Evolutionary conservation across 2,329 filamentous ascomycete genomes (phyloP).

Genomic region (Colletotrichum sp.): DNA sequence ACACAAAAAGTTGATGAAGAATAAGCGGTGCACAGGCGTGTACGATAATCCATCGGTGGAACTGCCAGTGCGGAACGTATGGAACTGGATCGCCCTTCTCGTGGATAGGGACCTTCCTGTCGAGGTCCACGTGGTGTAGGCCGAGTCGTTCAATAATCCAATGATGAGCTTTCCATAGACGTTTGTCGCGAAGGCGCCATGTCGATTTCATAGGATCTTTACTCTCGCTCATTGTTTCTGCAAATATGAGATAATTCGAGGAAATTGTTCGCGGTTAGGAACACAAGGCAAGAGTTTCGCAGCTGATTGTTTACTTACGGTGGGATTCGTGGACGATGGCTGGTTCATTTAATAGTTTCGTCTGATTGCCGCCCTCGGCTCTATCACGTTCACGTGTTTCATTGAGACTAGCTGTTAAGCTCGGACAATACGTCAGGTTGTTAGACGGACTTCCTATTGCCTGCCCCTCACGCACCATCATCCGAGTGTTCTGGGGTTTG

Average conservation of each 20-base stretch:
- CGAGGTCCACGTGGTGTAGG: slow-evolving; percentile 29
- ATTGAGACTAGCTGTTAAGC: not conserved
- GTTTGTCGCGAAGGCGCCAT: slow-evolving; percentile 33
- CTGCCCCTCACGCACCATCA: not conserved
- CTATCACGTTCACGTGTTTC: slow-evolving; percentile 8
- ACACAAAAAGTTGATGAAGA: slow-evolving; percentile 39
- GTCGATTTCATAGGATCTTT: slow-evolving; percentile 47
- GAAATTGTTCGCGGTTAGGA: not conserved
- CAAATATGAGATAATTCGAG: not conserved
- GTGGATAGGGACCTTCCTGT: slow-evolving; percentile 40
- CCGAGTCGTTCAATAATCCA: slow-evolving; percentile 35
- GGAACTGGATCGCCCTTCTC: slow-evolving; percentile 46
- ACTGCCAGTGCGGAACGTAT: slow-evolving; percentile 36
- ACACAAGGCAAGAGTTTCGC: not conserved
- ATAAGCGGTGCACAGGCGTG: slow-evolving; percentile 40
- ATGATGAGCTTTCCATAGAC: slow-evolving; percentile 35
- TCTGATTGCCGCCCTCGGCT: slow-evolving; percentile 5
- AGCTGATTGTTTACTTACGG: fast-evolving
- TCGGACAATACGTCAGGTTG: not conserved
- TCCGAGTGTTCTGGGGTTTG: not conserved
- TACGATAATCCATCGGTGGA: slow-evolving; percentile 42
- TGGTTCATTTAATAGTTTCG: not conserved
- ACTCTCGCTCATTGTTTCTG: not conserved
- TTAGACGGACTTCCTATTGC: not conserved
- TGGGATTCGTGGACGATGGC: not conserved